Percentiles rank a stretch among this genome's conserved stretches.
Evolutionary conservation across 129 eudicot species (phyloP).

Genomic region (Erigeron canadensis): DNA sequence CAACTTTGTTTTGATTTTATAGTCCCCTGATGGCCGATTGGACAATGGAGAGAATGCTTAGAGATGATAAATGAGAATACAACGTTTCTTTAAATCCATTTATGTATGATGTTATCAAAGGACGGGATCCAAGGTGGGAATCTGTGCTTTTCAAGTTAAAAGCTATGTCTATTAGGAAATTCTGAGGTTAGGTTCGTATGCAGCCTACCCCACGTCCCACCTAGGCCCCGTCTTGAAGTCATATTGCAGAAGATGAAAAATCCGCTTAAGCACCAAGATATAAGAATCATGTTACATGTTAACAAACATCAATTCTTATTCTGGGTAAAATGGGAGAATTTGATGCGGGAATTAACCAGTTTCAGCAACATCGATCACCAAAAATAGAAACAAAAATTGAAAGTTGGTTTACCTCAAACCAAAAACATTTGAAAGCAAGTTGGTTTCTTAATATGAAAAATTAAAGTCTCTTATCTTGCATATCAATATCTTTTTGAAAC

Average conservation of each 20-base stretch:
- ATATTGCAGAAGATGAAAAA: conserved; percentile 11
- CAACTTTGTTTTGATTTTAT: conserved; percentile 19
- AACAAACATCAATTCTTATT: background rate
- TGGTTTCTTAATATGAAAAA: background rate
- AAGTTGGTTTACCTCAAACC: background rate
- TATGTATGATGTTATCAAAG: conserved; percentile 5
- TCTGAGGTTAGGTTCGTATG: conserved; percentile 21
- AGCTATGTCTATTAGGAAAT: conserved; percentile 17
- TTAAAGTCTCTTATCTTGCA: background rate
- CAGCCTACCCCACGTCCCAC: conserved; percentile 23
- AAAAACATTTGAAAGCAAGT: background rate
- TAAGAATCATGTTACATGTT: background rate
- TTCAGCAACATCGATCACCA: background rate
- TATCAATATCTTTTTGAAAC: background rate
- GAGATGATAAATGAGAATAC: background rate
- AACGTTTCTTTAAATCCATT: conserved; percentile 3
- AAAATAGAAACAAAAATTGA: background rate
- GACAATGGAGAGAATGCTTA: background rate
- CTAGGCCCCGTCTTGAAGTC: conserved; percentile 15
- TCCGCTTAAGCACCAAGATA: background rate
- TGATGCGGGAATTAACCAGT: no score
- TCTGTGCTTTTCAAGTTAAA: background rate
- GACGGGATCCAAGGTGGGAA: conserved; percentile 2
- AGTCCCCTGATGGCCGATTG: conserved; percentile 4
- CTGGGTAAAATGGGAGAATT: no score